Evolutionary conservation across 345 rosid genomes (phyloP), one percentile per base, ranked within the genome.

Genomic region (Euphorbia pulcherrima): DNA sequence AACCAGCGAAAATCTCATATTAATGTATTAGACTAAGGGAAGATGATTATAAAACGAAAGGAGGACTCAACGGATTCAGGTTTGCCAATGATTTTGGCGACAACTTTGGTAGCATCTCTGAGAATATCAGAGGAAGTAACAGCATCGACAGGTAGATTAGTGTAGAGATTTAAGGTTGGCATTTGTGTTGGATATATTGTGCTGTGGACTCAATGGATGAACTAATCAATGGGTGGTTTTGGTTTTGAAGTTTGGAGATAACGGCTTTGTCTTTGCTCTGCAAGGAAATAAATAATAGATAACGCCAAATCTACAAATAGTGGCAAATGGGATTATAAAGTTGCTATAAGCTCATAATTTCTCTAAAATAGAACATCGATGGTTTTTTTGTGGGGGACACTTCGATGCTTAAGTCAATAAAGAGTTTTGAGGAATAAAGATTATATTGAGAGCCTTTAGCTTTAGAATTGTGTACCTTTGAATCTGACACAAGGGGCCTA

Each of bases 61-160:
- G 24, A 61, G 26, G 12, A 61, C 65, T 56, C 60, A 81, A 89
- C 99, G 30, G 97, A 91, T 86, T 94, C 96, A 39, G 97, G 93
- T 78, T 94, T 92, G 82, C 97, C 97, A 60, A 94, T 83, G 80
- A 87, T 89, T 80, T 89, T 91, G 57, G 97, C 77, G 59, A 94
- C 88, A 57, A 84, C 88, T 60, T 89, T 87, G 63, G 99, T 91
- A 67, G 96, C 93, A 74, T 89, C 99, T 75, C 76, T 87, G 78
- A 94, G 97, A 66, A 92, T 88, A 75, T 94, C 99, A 29, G 97
- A 88, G 77, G 84, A 61, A 1, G 82, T 80, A n/a, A 91, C 97
- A 6, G 96, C 71, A 64, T 94, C 99, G 27, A 94, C 96, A 2
- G 96, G 97, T 18, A 92, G 78, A 53, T 94, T 94, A 3, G 93